Conservation (phyloP, 257 asterid species). For the Solanum chiquidenum region DNA sequence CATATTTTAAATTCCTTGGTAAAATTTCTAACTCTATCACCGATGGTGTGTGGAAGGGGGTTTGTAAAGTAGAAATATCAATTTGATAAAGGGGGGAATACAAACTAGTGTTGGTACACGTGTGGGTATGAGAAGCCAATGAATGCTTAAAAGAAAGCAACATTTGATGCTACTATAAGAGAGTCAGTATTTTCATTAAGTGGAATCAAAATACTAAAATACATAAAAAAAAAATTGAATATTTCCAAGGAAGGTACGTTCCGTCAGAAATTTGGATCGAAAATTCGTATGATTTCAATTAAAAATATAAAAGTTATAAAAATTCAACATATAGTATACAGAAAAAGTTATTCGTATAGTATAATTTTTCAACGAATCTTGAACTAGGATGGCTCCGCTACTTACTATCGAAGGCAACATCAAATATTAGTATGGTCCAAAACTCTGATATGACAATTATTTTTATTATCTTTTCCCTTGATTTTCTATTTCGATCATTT, state of each 20-base stretch:
- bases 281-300: background rate
- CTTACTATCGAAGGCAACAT: background rate
- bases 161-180: background rate
- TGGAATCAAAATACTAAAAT: background rate
- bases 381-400: background rate
- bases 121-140: background rate
- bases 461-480: background rate
- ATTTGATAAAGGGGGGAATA: background rate
- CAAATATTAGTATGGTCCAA: background rate
- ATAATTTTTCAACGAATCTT: background rate
- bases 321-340: background rate
- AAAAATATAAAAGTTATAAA: background rate
- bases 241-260: too few relatives aligned
- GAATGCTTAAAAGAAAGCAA: background rate
- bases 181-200: background rate
- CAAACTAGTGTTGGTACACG: background rate
- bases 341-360: background rate
- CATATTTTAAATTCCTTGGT: fast-evolving
- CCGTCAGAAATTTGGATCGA: background rate
- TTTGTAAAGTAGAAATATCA: background rate
- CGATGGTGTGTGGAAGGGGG: background rate
- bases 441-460: background rate
- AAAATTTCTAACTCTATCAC: background rate
- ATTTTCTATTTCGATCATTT: background rate
- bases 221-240: too few relatives aligned